phyloP scores from a whole-genome alignment of 208 protist species.

The Trypanosoma scelopori region DNA sequence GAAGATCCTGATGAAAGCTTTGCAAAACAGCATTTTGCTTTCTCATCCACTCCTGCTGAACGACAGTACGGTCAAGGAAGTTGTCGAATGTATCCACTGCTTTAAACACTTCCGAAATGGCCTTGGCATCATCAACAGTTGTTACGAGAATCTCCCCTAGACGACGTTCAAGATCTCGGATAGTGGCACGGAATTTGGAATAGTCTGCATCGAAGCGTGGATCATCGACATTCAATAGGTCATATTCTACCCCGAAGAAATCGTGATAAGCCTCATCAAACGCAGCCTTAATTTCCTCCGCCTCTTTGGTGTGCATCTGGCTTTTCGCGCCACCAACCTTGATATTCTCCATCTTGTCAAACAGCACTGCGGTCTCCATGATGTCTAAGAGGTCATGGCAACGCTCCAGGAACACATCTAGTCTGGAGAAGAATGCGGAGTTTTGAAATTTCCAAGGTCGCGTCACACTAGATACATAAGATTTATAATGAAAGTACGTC shows the following conservation, averaged over 20 bases:
- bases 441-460: slow-evolving; percentile 95
- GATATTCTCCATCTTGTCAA: slow-evolving; percentile 95
- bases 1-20: slow-evolving; percentile 87
- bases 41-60: slow-evolving; percentile 94
- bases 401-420: slow-evolving; percentile 96
- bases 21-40: slow-evolving; percentile 90
- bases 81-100: slow-evolving; percentile 96
- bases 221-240: slow-evolving; percentile 95
- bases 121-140: slow-evolving; percentile 93
- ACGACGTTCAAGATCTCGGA: slow-evolving; percentile 92
- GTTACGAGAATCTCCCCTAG: slow-evolving; percentile 92
- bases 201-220: slow-evolving; percentile 94
- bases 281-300: slow-evolving; percentile 88
- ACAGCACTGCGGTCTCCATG: slow-evolving; percentile 93
- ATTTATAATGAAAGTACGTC: slow-evolving; percentile 95
- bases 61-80: slow-evolving; percentile 91
- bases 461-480: slow-evolving; percentile 62
- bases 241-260: slow-evolving; percentile 91
- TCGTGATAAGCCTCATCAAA: slow-evolving; percentile 75
- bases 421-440: slow-evolving; percentile 91
- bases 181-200: slow-evolving; percentile 77
- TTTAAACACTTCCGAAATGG: slow-evolving; percentile 94
- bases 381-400: slow-evolving; percentile 96
- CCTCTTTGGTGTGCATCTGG: slow-evolving; percentile 79
- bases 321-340: slow-evolving; percentile 96